Evolutionary conservation across 495 filamentous ascomycete genomes (phyloP), one percentile per base, ranked within the genome.

Genomic region (Rusavskia elegans): DNA sequence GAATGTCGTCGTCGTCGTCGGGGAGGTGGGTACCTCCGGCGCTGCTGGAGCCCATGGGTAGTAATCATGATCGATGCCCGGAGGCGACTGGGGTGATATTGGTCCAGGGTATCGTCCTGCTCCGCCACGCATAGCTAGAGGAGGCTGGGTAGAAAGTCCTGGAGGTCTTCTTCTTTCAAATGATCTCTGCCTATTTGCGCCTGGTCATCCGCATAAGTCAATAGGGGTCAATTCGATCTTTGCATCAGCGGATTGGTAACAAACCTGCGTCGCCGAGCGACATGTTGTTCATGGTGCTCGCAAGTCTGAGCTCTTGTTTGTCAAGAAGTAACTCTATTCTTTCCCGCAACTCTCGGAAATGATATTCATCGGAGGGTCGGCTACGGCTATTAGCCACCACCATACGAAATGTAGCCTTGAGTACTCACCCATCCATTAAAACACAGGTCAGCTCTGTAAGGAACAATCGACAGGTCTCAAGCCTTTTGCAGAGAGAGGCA

Each of bases 391-490:
- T 51, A 54, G 52, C 41, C 36, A 17, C 7, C 32, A 39, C 19
- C 19, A 21, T n/a, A n/a, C 6, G 9, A 27, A 41, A 6, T 19
- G 29, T 45, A 27, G 50, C 45, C 41, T 27, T 44, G 45, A 51
- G 45, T 53, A 61, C 68, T 56, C 63, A 77, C 72, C 69, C 68
- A 60, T 64, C 69, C 48, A 74, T 57, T 42, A 72, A 57, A 56
- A 74, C 66, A 25, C 3, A 37, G 37, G 60, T 58, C 56, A 81
- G 57, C 41, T 72, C 71, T 40, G 65, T 55, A 23, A 82, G 53
- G 53, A 80, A 78, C 14, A 57, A 59, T 20, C 70, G 69, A 57
- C 81, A 83, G 55, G 69, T 64, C 8, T 72, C 70, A 25, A 85
- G 62, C 8, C 81, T 75, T 14, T 66, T 64, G 4, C 61, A 58